Percentiles rank a stretch among this genome's conserved stretches.
Evolutionary conservation across 371 early-diverging fungal species (phyloP).

Genomic region (Mucor sp.): DNA sequence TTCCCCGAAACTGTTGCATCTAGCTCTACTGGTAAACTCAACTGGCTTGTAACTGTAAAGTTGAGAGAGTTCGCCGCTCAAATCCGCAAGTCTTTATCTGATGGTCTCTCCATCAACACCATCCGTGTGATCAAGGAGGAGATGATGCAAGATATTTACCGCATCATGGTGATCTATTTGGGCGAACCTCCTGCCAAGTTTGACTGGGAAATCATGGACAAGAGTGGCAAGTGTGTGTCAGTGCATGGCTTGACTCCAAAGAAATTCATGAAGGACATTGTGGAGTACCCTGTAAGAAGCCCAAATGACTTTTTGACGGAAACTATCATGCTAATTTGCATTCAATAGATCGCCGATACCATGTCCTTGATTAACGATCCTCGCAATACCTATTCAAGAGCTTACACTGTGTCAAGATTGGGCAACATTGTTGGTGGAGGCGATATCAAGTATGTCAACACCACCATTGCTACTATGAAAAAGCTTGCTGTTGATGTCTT

Average conservation of each 20-base stretch:
- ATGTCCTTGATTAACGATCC: conserved; percentile 82
- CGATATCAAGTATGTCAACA: conserved; percentile 72
- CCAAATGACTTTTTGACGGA: not conserved
- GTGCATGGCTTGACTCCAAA: conserved; percentile 63
- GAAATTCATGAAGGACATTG: conserved; percentile 64
- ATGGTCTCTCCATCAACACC: conserved; percentile 43
- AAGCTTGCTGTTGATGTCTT: conserved; percentile 61
- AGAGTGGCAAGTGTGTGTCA: conserved; percentile 67
- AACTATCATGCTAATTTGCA: not conserved
- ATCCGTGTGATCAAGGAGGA: conserved; percentile 55
- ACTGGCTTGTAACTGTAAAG: conserved; percentile 65
- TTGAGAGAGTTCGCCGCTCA: conserved; percentile 71
- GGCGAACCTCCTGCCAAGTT: conserved; percentile 79
- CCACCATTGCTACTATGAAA: conserved; percentile 61
- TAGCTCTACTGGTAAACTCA: conserved; percentile 61
- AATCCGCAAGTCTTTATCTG: conserved; percentile 53
- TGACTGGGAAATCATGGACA: conserved; percentile 73
- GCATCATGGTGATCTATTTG: conserved; percentile 70
- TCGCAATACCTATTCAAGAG: conserved; percentile 59
- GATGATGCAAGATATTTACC: conserved; percentile 73
- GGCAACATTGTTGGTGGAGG: conserved; percentile 76
- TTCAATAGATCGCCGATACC: conserved; percentile 57
- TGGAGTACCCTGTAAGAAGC: conserved; percentile 63
- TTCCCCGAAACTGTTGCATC: conserved; percentile 77
- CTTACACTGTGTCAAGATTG: conserved; percentile 78